Evolutionary conservation across 495 filamentous ascomycete genomes (phyloP).

Genomic region (Usnea hakonensis): DNA sequence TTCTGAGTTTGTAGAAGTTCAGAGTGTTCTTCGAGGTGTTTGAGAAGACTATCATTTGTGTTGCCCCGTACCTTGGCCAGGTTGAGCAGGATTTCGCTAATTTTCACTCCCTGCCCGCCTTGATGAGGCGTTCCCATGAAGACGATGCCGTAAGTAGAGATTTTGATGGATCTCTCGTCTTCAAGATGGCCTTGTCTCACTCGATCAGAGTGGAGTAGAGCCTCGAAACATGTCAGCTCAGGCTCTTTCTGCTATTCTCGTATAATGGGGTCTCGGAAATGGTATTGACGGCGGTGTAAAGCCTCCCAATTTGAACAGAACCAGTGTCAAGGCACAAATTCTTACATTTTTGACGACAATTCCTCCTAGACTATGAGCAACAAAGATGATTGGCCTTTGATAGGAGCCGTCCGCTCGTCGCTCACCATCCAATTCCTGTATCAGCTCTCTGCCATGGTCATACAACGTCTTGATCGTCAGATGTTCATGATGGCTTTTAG

Average conservation of each 20-base stretch:
- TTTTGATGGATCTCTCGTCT: conserved; percentile 7
- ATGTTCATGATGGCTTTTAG: conserved; percentile 11
- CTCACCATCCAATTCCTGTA: conserved; percentile 25
- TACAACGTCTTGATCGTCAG: conserved; percentile 26
- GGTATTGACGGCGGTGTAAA: too few species aligned
- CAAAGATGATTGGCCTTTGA: conserved; percentile 30
- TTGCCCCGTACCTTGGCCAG: conserved; percentile 4
- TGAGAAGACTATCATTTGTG: conserved; percentile 9
- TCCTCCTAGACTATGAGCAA: conserved; percentile 33
- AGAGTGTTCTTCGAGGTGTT: conserved; percentile 7
- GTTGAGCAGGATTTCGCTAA: conserved; percentile 11
- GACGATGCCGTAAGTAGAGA: conserved; percentile 16
- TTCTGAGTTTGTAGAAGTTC: conserved; percentile 11
- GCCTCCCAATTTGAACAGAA: not conserved
- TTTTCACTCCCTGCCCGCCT: conserved; percentile 15
- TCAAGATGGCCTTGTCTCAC: conserved; percentile 2
- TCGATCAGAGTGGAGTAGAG: conserved; percentile 21
- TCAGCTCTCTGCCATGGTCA: conserved; percentile 27
- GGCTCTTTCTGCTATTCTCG: too few species aligned
- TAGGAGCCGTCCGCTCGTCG: conserved; percentile 12
- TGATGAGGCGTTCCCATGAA: conserved; percentile 19
- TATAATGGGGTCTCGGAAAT: too few species aligned
- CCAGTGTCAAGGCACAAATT: not conserved
- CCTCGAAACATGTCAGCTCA: conserved; percentile 2
- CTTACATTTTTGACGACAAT: conserved; percentile 30